Conservation (phyloP, 2,329 filamentous ascomycete species). For the Coniochaeta sp. region DNA sequence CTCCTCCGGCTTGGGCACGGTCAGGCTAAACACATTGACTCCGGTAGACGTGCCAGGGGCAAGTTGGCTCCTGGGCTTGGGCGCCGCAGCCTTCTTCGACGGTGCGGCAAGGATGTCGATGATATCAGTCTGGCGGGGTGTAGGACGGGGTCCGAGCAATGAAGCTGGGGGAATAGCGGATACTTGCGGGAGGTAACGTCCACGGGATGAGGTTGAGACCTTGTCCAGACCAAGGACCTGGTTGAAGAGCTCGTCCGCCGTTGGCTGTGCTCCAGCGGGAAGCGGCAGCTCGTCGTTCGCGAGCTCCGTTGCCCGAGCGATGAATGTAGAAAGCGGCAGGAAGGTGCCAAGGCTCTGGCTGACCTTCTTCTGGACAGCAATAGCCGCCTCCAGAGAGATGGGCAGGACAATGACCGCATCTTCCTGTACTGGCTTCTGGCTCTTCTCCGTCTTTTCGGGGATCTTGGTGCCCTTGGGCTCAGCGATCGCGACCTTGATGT, state of each 20-base stretch:
- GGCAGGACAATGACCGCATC: slow-evolving; percentile 61
- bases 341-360: slow-evolving; percentile 70
- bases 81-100: slow-evolving; percentile 9
- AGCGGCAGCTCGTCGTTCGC: slow-evolving; percentile 82
- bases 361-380: slow-evolving; percentile 75
- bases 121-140: slow-evolving; percentile 55
- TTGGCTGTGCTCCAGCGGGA: slow-evolving; percentile 55
- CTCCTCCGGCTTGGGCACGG: slow-evolving; percentile 73
- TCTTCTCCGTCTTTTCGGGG: slow-evolving; percentile 23
- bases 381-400: slow-evolving; percentile 70
- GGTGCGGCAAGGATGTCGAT: slow-evolving; percentile 67
- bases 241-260: slow-evolving; percentile 80
- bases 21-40: slow-evolving; percentile 74
- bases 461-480: slow-evolving; percentile 29
- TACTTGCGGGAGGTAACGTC: slow-evolving; percentile 69
- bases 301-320: slow-evolving; percentile 74
- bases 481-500: slow-evolving; percentile 60
- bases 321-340: slow-evolving; percentile 79
- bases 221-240: slow-evolving; percentile 68
- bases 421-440: slow-evolving; percentile 34
- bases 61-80: slow-evolving; percentile 22
- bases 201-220: slow-evolving; percentile 38
- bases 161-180: slow-evolving; percentile 42
- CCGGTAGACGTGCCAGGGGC: slow-evolving; percentile 44
- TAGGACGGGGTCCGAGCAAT: slow-evolving; percentile 22